Conservation (phyloP, 2,329 filamentous ascomycete species). For the Arthrinium phaeospermum region DNA sequence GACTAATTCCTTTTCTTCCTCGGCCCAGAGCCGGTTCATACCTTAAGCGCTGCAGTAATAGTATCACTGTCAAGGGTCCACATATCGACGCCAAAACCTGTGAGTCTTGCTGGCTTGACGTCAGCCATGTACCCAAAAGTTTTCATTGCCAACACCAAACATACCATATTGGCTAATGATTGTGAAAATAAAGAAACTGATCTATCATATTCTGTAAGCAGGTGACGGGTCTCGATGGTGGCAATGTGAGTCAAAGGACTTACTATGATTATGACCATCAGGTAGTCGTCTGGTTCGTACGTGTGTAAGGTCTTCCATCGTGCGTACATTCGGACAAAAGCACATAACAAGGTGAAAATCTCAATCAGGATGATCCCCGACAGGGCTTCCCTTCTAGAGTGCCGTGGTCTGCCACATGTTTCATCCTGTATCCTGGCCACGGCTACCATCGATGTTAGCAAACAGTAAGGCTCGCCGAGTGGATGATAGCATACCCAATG, state of each 20-base stretch:
- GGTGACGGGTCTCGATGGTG: background rate
- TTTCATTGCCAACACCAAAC: background rate
- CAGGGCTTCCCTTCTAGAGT: constrained; percentile 41
- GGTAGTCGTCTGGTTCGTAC: constrained; percentile 46
- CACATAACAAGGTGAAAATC: constrained; percentile 40
- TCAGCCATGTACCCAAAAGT: background rate
- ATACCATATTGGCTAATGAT: constrained; percentile 40
- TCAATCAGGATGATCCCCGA: constrained; percentile 44
- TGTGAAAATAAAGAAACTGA: constrained; percentile 40
- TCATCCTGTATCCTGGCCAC: constrained; percentile 40
- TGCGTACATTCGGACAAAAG: constrained; percentile 45
- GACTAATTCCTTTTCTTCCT: background rate
- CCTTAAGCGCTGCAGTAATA: constrained; percentile 39
- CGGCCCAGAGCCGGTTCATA: constrained; percentile 23
- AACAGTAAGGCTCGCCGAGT: background rate
- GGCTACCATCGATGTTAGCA: constrained; percentile 28
- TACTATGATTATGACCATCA: constrained; percentile 44
- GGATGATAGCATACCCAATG: constrained; percentile 30
- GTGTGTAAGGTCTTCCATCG: constrained; percentile 39
- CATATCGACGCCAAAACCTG: constrained; percentile 44
- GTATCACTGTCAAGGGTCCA: constrained; percentile 40
- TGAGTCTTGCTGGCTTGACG: constrained; percentile 31
- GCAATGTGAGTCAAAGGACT: constrained; percentile 18
- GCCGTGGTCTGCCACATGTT: constrained; percentile 38
- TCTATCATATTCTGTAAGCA: constrained; percentile 2